Evolutionary conservation across 768 basidiomycete species (phyloP), one percentile per base, ranked within the genome.

Genomic region (Kwoniella dendrophila): DNA sequence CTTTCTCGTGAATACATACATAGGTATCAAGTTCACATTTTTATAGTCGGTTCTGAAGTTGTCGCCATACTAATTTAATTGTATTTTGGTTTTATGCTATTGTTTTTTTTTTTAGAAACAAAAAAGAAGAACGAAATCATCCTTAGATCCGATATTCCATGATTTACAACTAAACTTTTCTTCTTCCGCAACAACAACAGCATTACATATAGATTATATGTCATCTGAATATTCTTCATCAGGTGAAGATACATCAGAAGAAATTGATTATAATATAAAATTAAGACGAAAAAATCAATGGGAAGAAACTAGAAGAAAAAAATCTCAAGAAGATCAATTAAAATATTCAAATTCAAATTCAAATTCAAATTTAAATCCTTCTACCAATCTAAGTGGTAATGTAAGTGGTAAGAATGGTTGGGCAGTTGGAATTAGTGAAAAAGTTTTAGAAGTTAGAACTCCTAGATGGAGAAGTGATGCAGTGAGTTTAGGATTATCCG

Each of bases 201-300:
- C 69, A 2, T 57, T 76, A 1, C 69, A 64, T 22, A 63, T 79
- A 50, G 76, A 79, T 44, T 79, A 79, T 64, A 75, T 76, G 74
- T 77, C 75, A 10, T 73, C 71, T 20, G 77, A 78, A 59, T 74
- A 76, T 45, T 78, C 77, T 1, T 74, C 74, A 14, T 66, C 73
- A 24, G 75, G 73, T 1, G 70, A 71, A 49, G 68, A 68, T 20
- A 51, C 54, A 30, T 49, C 54, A 29, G 54, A 12, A 18, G 49
- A 32, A 22, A 30, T 26, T 30, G 54, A 48, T 12, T 40, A 27
- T 10, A 36, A n/a, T 24, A 30, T 20, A 4, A n/a, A n/a, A n/a
- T 34, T 20, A 11, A 33, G 44, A 26, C 32, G 56, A 14, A 44
- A 32, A 12, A 22, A 20, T 38, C n/a, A 53, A 57, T 32, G 48